These are phyloP conservation scores for Trypanosoma grayi DNA, from an alignment of 208 protist species.

Conservation along the genomic window DNA sequence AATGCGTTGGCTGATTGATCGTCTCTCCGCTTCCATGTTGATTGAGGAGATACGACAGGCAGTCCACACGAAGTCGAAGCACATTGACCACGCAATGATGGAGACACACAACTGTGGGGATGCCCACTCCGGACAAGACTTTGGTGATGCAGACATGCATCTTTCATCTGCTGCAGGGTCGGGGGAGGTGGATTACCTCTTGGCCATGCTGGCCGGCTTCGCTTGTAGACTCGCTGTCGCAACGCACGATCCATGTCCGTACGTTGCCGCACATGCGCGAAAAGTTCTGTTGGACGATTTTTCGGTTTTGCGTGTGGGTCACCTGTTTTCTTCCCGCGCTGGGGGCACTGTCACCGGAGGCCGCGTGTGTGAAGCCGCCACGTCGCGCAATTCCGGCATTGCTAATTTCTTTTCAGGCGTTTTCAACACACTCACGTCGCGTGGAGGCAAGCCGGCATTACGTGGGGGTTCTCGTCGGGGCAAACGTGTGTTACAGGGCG, in stretches of 20 bases:
- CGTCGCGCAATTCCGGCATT: conserved; percentile 9
- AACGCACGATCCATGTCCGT: conserved; percentile 64
- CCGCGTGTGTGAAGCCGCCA: not conserved
- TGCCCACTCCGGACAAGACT: too few relatives aligned
- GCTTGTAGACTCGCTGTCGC: conserved; percentile 2
- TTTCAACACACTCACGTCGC: conserved; percentile 15
- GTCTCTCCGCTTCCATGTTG: conserved; percentile 41
- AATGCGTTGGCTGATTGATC: conserved; percentile 54
- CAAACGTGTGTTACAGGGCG: not conserved
- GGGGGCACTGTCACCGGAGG: not conserved
- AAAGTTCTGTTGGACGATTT: conserved; percentile 65
- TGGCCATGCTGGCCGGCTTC: conserved; percentile 1
- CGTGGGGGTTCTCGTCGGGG: not conserved
- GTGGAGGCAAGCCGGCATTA: conserved; percentile 5
- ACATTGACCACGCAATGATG: not conserved
- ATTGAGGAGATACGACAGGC: conserved; percentile 55
- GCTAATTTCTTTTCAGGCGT: conserved; percentile 20
- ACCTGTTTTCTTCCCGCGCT: not conserved
- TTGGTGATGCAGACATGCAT: too few relatives aligned
- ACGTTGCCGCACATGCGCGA: conserved; percentile 50
- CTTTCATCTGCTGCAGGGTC: too few relatives aligned
- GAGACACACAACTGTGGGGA: not conserved
- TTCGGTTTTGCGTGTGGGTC: conserved; percentile 40
- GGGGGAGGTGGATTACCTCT: not conserved
- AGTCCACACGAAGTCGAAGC: not conserved